Base-by-base conservation (phyloP, 2,329 filamentous ascomycete genomes). In the Fusarium tuaranense region DNA sequence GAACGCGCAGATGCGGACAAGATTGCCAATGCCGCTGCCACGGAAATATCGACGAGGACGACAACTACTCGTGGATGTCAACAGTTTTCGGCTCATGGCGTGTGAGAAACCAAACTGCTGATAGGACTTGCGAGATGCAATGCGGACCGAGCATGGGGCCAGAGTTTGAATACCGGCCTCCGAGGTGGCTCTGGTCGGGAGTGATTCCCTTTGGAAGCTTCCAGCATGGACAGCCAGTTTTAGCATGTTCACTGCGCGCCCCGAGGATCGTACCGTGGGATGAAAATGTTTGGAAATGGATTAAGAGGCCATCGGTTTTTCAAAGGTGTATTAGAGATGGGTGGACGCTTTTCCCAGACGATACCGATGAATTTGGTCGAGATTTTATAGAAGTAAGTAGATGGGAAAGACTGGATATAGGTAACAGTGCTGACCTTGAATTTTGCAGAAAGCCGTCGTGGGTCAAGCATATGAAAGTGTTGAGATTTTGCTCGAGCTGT, bases 301-400 rank as follows among this genome's bases (percentile, higher is more conserved):
- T 67, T 0, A 0, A 1, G 0, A 0, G 10, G 0, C 63, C 68
- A 0, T 22, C 3, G 0, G 0, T 8, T 2, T 5, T 77, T 5
- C 32, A 7, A 27, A 0, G 20, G 0, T 2, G 22, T 2, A 2
- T 74, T 7, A 25, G 12, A 0, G 1, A 57, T 0, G 67, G 59
- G 0, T 2, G 44, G 7, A 32, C 1, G 0, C 67, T 22, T 12
- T 77, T 68, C 3, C 75, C 75, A 0, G 51, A 74, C 10, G 73
- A 77, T 4, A 9, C 0, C 0, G 0, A 0, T 1, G 14, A 4
- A 2, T 0, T 0, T 0, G 41, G 7, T 0, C 0, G 0, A 1
- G 7, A 3, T 0, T 9, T 76, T 2, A 22, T 77, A 0, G 0
- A 2, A 5, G 75, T 69, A 34, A 7, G 65, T 1, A 1, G 5